Base-by-base conservation (phyloP, 345 rosid genomes). In the Cardamine resedifolia region DNA sequence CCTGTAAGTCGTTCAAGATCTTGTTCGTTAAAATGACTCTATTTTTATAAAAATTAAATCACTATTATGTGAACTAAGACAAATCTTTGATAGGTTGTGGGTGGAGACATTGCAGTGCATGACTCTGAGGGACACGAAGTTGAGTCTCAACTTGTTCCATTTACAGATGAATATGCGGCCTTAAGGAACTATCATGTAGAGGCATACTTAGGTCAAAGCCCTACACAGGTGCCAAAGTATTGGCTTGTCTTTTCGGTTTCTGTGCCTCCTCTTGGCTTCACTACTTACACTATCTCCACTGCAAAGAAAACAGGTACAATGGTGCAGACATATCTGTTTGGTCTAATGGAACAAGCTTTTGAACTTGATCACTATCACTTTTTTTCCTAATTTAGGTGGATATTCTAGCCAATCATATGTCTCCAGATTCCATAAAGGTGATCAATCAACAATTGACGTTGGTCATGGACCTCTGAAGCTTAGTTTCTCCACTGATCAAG, bases 261-360 rank as follows among this genome's bases (percentile, higher is more conserved):
- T 72, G 89, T 86, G 21, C 96, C 97, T 74, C 91, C 99, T 56
- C 89, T 95, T 64, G 99, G 97, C 68, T 95, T 88, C 87, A 87
- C 78, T 79, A 90, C 96, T 51, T 95, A 91, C 78, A 73, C 81
- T 47, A 78, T 95, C 77, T 88, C 92, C 48, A 74, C 70, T 72
- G 80, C 89, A 73, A 80, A 81, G 81, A 79, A 39, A 51, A 24
- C 85, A 89, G 96, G 97, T 91, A 80, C 36, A 68, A 18, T 70
- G 56, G 4, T 52, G 14, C 34, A 44, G 66, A 62, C n/a, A 15
- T 72, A 41, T 28, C 70, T 47, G 48, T 64, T 31, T 80, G 31
- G 51, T 72, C 38, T 55, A 60, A 23, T 50, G 33, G 70, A 44
- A 44, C 57, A 80, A 41, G 56, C 28, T 57, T 39, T 65, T 80